These are phyloP conservation scores for Amanita polypyramis DNA, from an alignment of 768 basidiomycete species.

Conservation along the genomic window DNA sequence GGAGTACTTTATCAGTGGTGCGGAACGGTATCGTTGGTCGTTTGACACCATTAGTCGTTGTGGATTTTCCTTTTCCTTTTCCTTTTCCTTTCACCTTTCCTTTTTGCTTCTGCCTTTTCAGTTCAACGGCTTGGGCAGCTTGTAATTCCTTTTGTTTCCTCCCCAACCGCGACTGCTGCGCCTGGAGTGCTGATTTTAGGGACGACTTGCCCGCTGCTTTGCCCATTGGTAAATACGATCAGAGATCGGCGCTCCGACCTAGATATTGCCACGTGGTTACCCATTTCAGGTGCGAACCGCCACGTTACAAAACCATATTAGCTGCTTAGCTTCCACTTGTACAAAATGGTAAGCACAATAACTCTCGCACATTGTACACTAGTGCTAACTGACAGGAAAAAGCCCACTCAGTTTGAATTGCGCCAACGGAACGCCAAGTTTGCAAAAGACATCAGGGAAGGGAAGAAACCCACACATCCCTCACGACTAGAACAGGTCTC, in stretches of 20 bases:
- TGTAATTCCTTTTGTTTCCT: constrained; percentile 44
- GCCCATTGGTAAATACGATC: neutral
- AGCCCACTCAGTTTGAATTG: constrained; percentile 81
- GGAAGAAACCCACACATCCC: constrained; percentile 66
- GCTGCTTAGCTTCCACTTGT: constrained; percentile 8
- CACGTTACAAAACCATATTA: constrained; percentile 9
- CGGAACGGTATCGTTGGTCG: constrained; percentile 55
- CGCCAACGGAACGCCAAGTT: constrained; percentile 76
- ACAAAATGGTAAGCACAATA: constrained; percentile 19
- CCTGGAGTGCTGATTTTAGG: constrained; percentile 58
- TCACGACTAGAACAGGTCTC: constrained; percentile 63
- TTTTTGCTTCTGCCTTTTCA: constrained; percentile 27
- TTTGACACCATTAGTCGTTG: constrained; percentile 9
- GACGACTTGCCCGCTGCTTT: constrained; percentile 32
- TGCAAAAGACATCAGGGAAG: constrained; percentile 57
- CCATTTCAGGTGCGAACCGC: neutral
- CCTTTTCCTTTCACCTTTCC: constrained; percentile 24
- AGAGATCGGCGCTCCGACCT: neutral
- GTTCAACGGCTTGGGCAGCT: constrained; percentile 42
- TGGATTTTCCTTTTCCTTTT: constrained; percentile 22
- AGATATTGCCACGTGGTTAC: neutral
- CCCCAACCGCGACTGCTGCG: constrained; percentile 58
- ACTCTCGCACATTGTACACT: neutral
- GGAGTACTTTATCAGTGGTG: constrained; percentile 54
- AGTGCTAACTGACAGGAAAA: neutral